Evolutionary conservation across 2,329 filamentous ascomycete genomes (phyloP), one percentile per base, ranked within the genome.

Genomic region (Gaeumannomyces sp.): DNA sequence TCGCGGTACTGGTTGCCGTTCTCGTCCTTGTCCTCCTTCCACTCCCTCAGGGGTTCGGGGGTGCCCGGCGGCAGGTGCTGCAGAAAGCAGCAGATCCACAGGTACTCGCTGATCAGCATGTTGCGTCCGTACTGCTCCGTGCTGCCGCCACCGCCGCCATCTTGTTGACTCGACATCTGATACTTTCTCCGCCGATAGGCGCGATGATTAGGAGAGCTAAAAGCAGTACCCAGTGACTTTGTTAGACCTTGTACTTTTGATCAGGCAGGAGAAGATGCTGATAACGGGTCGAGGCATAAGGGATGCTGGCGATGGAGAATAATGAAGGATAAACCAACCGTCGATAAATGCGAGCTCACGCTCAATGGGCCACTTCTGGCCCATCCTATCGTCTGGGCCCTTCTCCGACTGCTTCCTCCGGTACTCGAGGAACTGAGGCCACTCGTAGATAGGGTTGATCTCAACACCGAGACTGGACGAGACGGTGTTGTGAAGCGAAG

Each of bases 131-230:
- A 85, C 56, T 85, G 83, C 74, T 88, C 85, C 71, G 82, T 84
- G 70, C 90, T 89, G 64, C 90, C 79, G 81, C 89, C 88, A 75
- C 90, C 90, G 61, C 88, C 84, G 10, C 88, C 87, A 69, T 87
- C 85, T 38, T 85, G 83, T 72, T 86, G 84, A 50, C 84, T 82
- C 67, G 83, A 82, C 76, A 87, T 87, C 66, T 83, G 86, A 72
- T 86, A 88, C 76, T 90, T 90, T 70, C 85, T 83, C 62, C 86
- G 81, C 86, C 86, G 82, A 90, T 88, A 69, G 83, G 81, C 59
- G 87, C 87, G 73, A 90, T 87, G 61, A 88, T 77, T 62, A 89
- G 76, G 16, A 89, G 80, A 64, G 87, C 87, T 89, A 66, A 22
- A 28, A 59, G 8, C 14, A n/a, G n/a, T 8, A 31, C 14, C 19